A percentile compares a stretch with the other conserved stretches of the same genome.
phyloP scores from a whole-genome alignment of 2,329 filamentous ascomycete genomes.

The Aureobasidium sp. region DNA sequence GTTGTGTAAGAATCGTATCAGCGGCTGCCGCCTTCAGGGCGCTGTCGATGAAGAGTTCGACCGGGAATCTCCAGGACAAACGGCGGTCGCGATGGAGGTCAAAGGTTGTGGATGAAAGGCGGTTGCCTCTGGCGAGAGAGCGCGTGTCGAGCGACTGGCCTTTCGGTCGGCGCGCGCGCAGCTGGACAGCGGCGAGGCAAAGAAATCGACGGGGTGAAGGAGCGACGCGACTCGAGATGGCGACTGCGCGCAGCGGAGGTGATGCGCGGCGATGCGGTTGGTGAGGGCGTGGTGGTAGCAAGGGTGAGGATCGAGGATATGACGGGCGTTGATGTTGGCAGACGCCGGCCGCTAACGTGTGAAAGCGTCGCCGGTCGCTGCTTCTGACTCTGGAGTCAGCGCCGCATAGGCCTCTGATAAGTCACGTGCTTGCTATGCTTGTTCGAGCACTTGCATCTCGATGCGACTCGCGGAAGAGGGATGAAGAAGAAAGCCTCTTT shows the following conservation, averaged over 20 bases:
- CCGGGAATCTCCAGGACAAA: background rate
- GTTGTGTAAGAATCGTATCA: background rate
- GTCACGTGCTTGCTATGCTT: background rate
- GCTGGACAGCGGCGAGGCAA: conserved; percentile 4
- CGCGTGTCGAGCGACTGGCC: conserved; percentile 15
- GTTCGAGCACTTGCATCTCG: background rate
- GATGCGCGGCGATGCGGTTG: background rate
- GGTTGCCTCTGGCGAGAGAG: conserved; percentile 5
- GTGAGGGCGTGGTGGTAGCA: background rate
- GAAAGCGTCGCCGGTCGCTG: background rate
- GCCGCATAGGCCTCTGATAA: background rate
- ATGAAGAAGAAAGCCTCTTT: background rate
- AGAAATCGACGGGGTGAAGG: background rate
- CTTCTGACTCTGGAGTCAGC: background rate
- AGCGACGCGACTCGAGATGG: background rate
- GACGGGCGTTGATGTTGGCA: conserved; percentile 7
- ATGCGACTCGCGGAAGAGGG: background rate
- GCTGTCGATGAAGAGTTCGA: conserved; percentile 2
- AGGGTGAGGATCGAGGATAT: conserved; percentile 9
- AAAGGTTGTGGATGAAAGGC: background rate
- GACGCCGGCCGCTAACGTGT: background rate
- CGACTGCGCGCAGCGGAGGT: conserved; percentile 1
- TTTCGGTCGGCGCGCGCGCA: conserved; percentile 12
- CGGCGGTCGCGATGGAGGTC: background rate
- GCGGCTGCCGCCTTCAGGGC: conserved; percentile 3